Percentiles rank a stretch among this genome's conserved stretches.
Conservation (phyloP, 2,329 filamentous ascomycete species). For the Alternaria rosae region DNA sequence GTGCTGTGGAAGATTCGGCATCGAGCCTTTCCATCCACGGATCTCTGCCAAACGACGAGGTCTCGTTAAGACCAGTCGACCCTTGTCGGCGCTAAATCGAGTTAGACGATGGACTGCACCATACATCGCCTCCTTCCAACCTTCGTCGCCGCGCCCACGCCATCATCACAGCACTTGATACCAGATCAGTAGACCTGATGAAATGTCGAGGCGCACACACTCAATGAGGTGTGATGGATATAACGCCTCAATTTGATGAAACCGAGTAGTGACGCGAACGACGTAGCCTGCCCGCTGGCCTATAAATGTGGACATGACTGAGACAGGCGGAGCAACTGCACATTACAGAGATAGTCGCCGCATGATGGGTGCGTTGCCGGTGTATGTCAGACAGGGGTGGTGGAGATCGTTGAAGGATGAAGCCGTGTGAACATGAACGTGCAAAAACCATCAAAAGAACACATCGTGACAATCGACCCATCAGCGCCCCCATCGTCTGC, state of each 20-base stretch:
- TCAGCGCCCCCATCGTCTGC: slow-evolving; percentile 8
- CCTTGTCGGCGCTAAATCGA: slow-evolving; percentile 22
- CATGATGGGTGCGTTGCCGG: slow-evolving; percentile 9
- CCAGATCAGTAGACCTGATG: neutral
- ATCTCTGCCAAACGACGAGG: slow-evolving; percentile 18
- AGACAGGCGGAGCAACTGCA: slow-evolving; percentile 13
- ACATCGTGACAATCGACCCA: slow-evolving; percentile 1
- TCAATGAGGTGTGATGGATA: neutral
- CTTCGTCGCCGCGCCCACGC: slow-evolving; percentile 26
- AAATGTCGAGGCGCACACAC: neutral
- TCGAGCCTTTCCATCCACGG: slow-evolving; percentile 9
- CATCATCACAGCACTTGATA: slow-evolving; percentile 10
- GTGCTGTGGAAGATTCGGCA: slow-evolving; percentile 21
- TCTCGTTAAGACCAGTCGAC: slow-evolving; percentile 20
- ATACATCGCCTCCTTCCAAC: slow-evolving; percentile 35
- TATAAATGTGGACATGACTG: slow-evolving; percentile 3
- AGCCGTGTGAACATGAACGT: slow-evolving; percentile 17
- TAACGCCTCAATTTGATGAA: neutral
- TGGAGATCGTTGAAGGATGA: slow-evolving; percentile 17
- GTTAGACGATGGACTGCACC: slow-evolving; percentile 21
- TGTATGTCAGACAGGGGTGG: slow-evolving; percentile 16
- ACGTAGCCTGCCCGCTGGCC: neutral
- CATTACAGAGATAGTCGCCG: slow-evolving; percentile 13
- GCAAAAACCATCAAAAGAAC: slow-evolving; percentile 14
- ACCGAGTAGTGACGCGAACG: neutral